Conservation (phyloP, 2,329 filamentous ascomycete species). For the Chaetomium olivaceum region DNA sequence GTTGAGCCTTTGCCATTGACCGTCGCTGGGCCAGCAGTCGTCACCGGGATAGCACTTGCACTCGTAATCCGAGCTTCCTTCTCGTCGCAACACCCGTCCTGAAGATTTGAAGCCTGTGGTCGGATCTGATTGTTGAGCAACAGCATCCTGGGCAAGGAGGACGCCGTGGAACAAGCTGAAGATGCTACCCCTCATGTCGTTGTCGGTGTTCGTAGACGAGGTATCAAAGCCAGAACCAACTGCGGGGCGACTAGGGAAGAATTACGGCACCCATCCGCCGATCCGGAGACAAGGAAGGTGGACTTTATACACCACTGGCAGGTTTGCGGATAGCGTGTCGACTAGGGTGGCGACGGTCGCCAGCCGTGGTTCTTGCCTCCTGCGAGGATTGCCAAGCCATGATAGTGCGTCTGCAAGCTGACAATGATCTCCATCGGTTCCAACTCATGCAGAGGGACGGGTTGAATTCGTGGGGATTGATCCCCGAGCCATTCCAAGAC, state of each 20-base stretch:
- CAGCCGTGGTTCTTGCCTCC: neutral
- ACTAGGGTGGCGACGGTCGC: neutral
- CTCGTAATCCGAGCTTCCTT: conserved; percentile 29
- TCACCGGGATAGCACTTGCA: conserved; percentile 37
- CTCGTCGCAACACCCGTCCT: conserved; percentile 25
- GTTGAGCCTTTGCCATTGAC: conserved; percentile 37
- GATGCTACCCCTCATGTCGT: conserved; percentile 23
- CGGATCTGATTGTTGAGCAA: neutral
- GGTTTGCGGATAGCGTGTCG: too few relatives aligned
- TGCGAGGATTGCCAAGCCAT: neutral
- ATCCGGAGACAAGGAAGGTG: neutral
- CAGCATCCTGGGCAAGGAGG: conserved; percentile 20
- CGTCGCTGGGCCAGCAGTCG: conserved; percentile 32
- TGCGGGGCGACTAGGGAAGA: neutral
- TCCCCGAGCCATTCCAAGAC: neutral
- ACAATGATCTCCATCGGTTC: neutral
- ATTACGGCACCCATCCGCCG: neutral
- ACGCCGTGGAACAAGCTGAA: conserved; percentile 23
- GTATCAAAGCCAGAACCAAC: neutral
- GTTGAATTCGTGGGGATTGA: conserved; percentile 18
- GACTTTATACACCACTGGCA: conserved; percentile 3
- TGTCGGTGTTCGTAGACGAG: neutral
- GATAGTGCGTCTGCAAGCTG: neutral
- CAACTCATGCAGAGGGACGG: conserved; percentile 19
- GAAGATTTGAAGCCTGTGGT: neutral